Percentiles rank a stretch among this genome's conserved stretches.
Conservation (phyloP, 805 yeast genomes). For the Wickerhamiella kurtzmanii region DNA sequence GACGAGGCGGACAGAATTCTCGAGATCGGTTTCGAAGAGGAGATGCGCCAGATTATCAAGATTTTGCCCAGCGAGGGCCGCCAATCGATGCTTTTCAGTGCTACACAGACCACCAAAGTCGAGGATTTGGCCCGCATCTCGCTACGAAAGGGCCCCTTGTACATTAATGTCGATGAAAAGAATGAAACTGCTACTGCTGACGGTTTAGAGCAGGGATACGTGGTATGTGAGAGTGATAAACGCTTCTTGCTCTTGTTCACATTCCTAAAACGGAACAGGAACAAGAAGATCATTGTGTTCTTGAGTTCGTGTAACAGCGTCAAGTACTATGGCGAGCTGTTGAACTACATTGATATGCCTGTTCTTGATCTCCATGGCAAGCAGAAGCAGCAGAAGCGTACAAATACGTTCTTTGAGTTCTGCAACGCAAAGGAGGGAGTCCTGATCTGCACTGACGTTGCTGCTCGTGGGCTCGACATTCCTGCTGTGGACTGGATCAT, state of each 20-base stretch:
- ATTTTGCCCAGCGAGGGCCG: constrained; percentile 86
- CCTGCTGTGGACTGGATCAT: constrained; percentile 99
- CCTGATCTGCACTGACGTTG: constrained; percentile 92
- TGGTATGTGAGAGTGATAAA: constrained; percentile 91
- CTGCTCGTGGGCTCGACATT: constrained; percentile 97
- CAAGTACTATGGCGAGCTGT: constrained; percentile 85
- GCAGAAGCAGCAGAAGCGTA: constrained; percentile 96
- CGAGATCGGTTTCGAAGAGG: constrained; percentile 97
- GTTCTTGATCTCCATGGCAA: constrained; percentile 94
- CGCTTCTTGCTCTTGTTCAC: constrained; percentile 82
- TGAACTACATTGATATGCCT: constrained; percentile 92
- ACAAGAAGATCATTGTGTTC: constrained; percentile 81
- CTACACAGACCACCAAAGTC: constrained; percentile 97
- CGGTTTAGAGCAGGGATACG: constrained; percentile 97
- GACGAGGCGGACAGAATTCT: constrained; percentile 98
- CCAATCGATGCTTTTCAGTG: constrained; percentile 96
- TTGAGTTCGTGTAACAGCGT: constrained; percentile 95
- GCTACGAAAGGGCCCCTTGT: constrained; percentile 80
- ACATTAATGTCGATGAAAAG: constrained; percentile 83
- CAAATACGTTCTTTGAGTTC: constrained; percentile 95
- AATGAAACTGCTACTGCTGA: constrained; percentile 83
- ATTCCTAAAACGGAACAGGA: constrained; percentile 80
- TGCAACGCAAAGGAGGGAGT: constrained; percentile 95
- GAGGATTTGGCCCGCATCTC: constrained; percentile 97
- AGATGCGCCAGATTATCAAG: constrained; percentile 92